phyloP scores from a whole-genome alignment of 306 rosid genomes.

The Citrullus colocynthis region DNA sequence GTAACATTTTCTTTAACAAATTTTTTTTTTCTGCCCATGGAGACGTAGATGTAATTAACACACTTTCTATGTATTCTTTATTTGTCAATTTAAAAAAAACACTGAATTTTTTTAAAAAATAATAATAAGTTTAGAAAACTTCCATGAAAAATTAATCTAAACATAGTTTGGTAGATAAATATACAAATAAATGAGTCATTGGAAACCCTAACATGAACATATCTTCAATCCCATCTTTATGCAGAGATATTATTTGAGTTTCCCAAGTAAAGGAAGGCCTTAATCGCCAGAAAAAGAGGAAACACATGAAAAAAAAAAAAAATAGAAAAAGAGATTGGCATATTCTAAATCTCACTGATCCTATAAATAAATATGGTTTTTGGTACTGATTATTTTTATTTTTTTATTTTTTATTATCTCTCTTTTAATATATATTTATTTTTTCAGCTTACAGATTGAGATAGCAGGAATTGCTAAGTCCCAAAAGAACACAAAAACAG shows the following conservation, averaged over 20 bases:
- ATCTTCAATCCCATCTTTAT: not conserved
- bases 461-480: not conserved
- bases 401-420: not conserved
- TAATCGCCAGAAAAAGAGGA: not conserved
- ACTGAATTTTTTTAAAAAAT: too few relatives aligned
- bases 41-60: too few relatives aligned
- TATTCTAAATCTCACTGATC: not conserved
- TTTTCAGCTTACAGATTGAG: not conserved
- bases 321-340: not conserved
- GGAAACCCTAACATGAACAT: not conserved
- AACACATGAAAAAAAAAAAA: not conserved
- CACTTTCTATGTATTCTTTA: too few relatives aligned
- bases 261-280: not conserved
- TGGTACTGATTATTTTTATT: not conserved
- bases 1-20: too few relatives aligned
- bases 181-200: not conserved
- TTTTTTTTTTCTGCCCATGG: too few relatives aligned
- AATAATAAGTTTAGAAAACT: too few relatives aligned
- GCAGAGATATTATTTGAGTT: not conserved
- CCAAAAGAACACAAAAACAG: not conserved
- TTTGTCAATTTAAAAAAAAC: too few relatives aligned
- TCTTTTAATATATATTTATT: not conserved
- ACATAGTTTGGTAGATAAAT: not conserved
- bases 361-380: not conserved
- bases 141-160: not conserved